Percentiles rank a stretch among this genome's conserved stretches.
Conservation (phyloP, 176 grass and related monocot species). For the Rhipidocladum racemiflorum region DNA sequence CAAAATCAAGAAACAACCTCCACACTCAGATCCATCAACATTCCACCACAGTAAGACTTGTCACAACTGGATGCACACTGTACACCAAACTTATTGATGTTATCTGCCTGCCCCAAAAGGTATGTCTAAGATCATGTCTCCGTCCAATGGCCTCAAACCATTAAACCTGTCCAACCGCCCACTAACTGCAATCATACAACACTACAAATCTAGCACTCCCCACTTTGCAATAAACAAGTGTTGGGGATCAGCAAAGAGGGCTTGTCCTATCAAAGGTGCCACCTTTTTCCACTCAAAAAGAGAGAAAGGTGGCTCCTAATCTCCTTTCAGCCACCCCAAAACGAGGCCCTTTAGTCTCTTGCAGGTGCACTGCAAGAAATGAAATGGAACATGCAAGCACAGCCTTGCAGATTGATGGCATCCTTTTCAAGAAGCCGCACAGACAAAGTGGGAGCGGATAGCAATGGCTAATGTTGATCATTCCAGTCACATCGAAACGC, state of each 20-base stretch:
- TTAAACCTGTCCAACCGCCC: constrained; percentile 37
- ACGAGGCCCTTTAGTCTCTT: neutral
- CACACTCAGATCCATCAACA: constrained; percentile 8
- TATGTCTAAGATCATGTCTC: neutral
- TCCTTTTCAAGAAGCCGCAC: neutral
- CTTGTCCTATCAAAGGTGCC: constrained; percentile 26
- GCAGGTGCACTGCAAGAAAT: neutral
- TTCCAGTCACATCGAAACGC: constrained; percentile 26
- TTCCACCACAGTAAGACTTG: neutral
- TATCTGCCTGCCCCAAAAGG: constrained; percentile 6
- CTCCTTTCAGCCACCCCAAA: neutral
- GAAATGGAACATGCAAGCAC: neutral
- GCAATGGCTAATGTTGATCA: neutral
- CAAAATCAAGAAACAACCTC: neutral
- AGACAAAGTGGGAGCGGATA: neutral
- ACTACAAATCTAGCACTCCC: constrained; percentile 22
- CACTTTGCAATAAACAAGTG: constrained; percentile 26
- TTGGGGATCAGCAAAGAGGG: constrained; percentile 32
- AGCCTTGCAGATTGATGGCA: constrained; percentile 5
- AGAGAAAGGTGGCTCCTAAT: constrained; percentile 28
- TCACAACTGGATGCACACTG: neutral
- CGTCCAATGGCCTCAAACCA: neutral
- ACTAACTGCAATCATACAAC: constrained; percentile 40
- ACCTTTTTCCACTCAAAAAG: constrained; percentile 22
- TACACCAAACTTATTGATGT: neutral